Conservation (phyloP, 495 filamentous ascomycete genomes). For the Clohesyomyces aquaticus region DNA sequence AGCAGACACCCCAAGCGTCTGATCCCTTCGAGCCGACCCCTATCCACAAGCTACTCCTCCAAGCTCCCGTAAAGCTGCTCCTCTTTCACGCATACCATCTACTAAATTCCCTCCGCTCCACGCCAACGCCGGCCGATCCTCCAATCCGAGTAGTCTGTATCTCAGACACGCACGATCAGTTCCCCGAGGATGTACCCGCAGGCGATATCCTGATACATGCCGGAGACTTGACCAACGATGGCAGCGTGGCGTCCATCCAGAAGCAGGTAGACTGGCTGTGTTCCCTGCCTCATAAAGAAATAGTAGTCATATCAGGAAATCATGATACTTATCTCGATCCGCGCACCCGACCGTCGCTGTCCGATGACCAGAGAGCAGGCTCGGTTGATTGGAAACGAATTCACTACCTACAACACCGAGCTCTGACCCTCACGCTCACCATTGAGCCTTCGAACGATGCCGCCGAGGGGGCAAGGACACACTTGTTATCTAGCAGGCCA, state of each 20-base stretch:
- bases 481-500: slow-evolving; percentile 49
- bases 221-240: slow-evolving; percentile 78
- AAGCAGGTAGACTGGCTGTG: slow-evolving; percentile 78
- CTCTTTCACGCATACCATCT: slow-evolving; percentile 60
- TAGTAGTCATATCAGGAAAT: slow-evolving; percentile 86
- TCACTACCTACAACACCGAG: slow-evolving; percentile 67
- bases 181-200: slow-evolving; percentile 62
- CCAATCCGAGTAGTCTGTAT: slow-evolving; percentile 82
- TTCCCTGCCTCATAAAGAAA: slow-evolving; percentile 71
- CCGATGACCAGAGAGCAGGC: slow-evolving; percentile 48
- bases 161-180: slow-evolving; percentile 80
- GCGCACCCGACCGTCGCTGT: slow-evolving; percentile 46
- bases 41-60: slow-evolving; percentile 53
- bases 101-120: slow-evolving; percentile 53
- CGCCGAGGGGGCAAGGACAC: slow-evolving; percentile 23
- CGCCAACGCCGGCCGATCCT: slow-evolving; percentile 51
- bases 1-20: neutral
- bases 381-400: slow-evolving; percentile 60
- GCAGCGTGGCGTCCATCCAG: slow-evolving; percentile 73
- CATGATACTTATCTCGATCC: slow-evolving; percentile 83
- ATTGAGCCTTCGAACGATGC: slow-evolving; percentile 44
- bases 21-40: slow-evolving; percentile 57
- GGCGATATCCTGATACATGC: slow-evolving; percentile 90
- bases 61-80: slow-evolving; percentile 56
- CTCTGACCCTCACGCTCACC: slow-evolving; percentile 51